Evolutionary conservation across 805 yeast species (phyloP), one percentile per base, ranked within the genome.

Genomic region (Phaffomyces opuntiae): DNA sequence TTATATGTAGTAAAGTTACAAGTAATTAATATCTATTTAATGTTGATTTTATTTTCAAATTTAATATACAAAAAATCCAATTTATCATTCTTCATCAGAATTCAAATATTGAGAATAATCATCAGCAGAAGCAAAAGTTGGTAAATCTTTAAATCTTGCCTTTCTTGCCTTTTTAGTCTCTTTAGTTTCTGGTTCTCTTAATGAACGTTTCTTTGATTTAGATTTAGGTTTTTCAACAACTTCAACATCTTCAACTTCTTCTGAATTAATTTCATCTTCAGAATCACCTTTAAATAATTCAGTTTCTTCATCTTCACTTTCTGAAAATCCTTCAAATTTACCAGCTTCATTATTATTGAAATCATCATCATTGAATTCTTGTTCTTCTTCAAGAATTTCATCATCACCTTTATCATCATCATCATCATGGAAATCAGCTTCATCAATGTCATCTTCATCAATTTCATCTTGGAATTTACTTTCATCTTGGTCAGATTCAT

Each of bases 91-190:
- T 27, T 56, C 53, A 39, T 82, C 86, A 14, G 85, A 80, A 27
- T 73, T 73, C 62, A 86, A 66, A 54, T 81, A 82, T 59, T 86
- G 72, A 26, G 91, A 82, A 61, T 88, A 89, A 50, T 86, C 96
- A 37, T 86, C 96, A 9, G 81, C 95, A 39, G 89, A 81, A 1
- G 96, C 97, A 68, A 88, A 90, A 19, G 80, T 72, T 21, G 97
- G 97, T 49, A 90, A 69, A 40, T 74, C 78, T 58, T 77, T 81
- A 57, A 85, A 67, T 62, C 77, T 81, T 39, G 70, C 65, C 60
- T 72, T 78, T 69, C 76, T 80, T 17, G 72, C 45, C 55, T 60
- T 48, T 56, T 60, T 53, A 17, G 42, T 33, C n/a, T 47, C 34
- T 39, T 49, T 47, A 8, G 52, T 52, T 40, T 40, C 47, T 41